Evolutionary conservation across 2,329 filamentous ascomycete genomes (phyloP), one percentile per base, ranked within the genome.

Genomic region (Cladosporium halotolerans): DNA sequence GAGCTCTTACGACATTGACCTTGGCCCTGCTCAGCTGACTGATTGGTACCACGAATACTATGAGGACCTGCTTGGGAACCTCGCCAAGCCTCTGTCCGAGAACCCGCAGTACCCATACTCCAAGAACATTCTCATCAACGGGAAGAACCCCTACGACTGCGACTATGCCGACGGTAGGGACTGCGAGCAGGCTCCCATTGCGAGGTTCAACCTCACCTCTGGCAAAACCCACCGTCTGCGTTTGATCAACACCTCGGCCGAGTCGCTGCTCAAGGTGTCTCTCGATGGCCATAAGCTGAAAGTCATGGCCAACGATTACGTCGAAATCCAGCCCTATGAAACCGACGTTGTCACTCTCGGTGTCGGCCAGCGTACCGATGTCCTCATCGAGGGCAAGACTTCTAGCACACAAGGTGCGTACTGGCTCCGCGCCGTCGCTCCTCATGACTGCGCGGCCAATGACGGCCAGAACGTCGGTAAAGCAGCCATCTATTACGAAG

Each of bases 401-500:
- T 64, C 60, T 9, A 49, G 46, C 2, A 31, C 57, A 7, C 59
- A 47, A 13, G 59, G 62, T 34, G 56, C 60, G 11, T 57, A 62
- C 31, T 69, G 61, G 60, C 66, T 70, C 62, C 66, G 68, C 13
- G 62, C 65, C n/a, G 62, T 58, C 10, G 53, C 54, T n/a, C 44
- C 54, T 41, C 42, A 40, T 23, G 56, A 56, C 19, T 68, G 67
- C 70, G 75, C 76, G 2, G 57, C 69, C 2, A 61, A 75, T 1
- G 70, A 68, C 7, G 60, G 58, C 13, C 51, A 58, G n/a, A 74
- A 75, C 2, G 60, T 75, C 47, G 82, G 79, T 2, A 62, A 80
- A 1, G 85, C 83, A 0, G 79, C 76, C 10, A 73, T 88, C 42
- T 84, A 83, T 69, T 88, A 88, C 64, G 75, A 84, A 36, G 62